phyloP scores from a whole-genome alignment of 768 basidiomycete genomes.

The Agrocybe praecox region DNA sequence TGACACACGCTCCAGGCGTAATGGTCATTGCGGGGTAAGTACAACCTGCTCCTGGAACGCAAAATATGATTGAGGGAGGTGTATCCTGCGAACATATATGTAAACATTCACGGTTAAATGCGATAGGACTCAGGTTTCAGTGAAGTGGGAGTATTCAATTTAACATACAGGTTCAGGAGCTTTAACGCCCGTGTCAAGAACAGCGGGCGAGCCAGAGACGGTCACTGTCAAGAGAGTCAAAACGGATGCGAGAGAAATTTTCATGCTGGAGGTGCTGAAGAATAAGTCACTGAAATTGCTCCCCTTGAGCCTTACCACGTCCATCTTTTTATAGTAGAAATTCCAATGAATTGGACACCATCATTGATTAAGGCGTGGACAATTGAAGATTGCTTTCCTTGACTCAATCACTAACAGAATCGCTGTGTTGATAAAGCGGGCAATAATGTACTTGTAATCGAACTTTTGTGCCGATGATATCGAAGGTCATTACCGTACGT shows the following conservation, averaged over 20 bases:
- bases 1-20: neutral
- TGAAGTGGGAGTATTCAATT: neutral
- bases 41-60: neutral
- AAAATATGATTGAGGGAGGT: neutral
- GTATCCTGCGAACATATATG: neutral
- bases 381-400: too few relatives aligned
- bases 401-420: too few relatives aligned
- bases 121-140: neutral
- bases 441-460: too few relatives aligned
- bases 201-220: neutral
- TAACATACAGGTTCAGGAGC: neutral
- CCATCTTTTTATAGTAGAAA: too few relatives aligned
- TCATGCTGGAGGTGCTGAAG: neutral
- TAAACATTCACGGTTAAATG: neutral
- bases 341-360: too few relatives aligned
- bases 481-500: too few relatives aligned
- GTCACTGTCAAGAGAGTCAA: neutral
- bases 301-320: too few relatives aligned
- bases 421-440: too few relatives aligned
- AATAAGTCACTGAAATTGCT: too few relatives aligned
- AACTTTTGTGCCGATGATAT: too few relatives aligned
- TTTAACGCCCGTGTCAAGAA: neutral
- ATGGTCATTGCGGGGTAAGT: neutral
- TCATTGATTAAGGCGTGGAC: too few relatives aligned
- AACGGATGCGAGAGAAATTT: neutral